A percentile compares a stretch with the other conserved stretches of the same genome.
Evolutionary conservation across 345 rosid species (phyloP).

Genomic region (Brassica rapa): DNA sequence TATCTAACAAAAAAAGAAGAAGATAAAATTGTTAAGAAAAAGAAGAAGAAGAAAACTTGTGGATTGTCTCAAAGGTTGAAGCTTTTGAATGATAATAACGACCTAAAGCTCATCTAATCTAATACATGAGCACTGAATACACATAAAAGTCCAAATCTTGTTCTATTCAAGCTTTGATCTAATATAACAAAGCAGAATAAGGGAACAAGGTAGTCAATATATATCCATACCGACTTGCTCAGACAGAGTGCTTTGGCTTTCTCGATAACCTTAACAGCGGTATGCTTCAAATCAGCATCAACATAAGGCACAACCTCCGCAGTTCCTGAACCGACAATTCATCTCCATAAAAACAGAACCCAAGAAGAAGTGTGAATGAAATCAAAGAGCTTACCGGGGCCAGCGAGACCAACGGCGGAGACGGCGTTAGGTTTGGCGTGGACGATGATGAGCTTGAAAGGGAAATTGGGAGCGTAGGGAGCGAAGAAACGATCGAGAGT

Average conservation of each 20-base stretch:
- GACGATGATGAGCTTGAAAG: conserved; percentile 73
- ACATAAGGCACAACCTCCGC: conserved; percentile 70
- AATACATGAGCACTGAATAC: background rate
- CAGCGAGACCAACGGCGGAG: conserved; percentile 66
- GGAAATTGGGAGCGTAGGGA: conserved; percentile 53
- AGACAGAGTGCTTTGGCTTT: conserved; percentile 62
- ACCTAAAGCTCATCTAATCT: background rate
- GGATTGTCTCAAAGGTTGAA: background rate
- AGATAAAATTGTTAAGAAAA: background rate
- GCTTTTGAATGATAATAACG: background rate
- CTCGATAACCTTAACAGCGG: conserved; percentile 63
- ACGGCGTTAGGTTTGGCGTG: conserved; percentile 74
- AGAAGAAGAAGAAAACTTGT: background rate
- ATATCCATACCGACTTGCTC: conserved; percentile 52
- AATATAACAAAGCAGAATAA: too few relatives aligned
- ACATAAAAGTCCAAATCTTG: background rate
- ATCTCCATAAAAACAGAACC: background rate
- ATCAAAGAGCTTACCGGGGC: conserved; percentile 58
- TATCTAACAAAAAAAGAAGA: background rate
- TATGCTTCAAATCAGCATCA: conserved; percentile 76
- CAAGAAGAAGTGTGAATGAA: background rate
- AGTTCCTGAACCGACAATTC: conserved; percentile 49
- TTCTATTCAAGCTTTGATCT: too few relatives aligned
- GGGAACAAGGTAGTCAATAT: too few relatives aligned
- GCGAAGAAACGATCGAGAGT: conserved; percentile 75